phyloP scores from a whole-genome alignment of 2,329 filamentous ascomycete species.

The Aspergillus fumigatus region DNA sequence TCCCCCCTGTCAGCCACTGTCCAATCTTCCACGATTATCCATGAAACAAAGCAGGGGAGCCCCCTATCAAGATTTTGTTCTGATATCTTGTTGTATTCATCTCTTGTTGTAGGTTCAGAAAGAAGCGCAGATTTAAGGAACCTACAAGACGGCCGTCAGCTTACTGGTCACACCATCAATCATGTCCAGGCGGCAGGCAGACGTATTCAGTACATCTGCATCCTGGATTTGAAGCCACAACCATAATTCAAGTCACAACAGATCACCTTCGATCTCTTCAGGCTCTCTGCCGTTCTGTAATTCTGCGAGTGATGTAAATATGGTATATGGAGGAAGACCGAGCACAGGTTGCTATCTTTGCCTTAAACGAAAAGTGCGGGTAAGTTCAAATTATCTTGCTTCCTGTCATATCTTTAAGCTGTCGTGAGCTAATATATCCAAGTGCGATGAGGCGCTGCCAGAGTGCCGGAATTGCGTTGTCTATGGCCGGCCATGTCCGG shows the following conservation, averaged over 20 bases:
- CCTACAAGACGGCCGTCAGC: background rate
- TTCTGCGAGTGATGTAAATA: constrained; percentile 13
- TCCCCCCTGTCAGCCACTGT: background rate
- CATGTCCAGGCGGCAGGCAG: constrained; percentile 11
- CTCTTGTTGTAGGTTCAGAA: background rate
- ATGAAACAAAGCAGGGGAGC: background rate
- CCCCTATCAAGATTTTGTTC: background rate
- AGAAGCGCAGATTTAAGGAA: background rate
- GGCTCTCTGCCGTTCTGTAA: background rate
- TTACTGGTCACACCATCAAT: background rate
- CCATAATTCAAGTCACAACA: background rate
- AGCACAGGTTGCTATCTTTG: constrained; percentile 39
- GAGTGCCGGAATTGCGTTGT: constrained; percentile 33
- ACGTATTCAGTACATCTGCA: constrained; percentile 1
- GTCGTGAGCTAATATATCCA: constrained; percentile 8
- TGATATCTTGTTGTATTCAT: background rate
- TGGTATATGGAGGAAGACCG: constrained; percentile 40
- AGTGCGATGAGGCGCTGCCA: constrained; percentile 37
- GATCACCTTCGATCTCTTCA: background rate
- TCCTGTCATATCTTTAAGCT: background rate
- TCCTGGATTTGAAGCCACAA: background rate
- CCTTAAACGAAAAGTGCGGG: constrained; percentile 39
- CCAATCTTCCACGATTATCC: background rate
- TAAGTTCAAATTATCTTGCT: constrained; percentile 16
- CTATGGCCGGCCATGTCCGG: constrained; percentile 35